Evolutionary conservation across 1,284 basidiomycete genomes (phyloP).

Genomic region (Moniliella sp.): DNA sequence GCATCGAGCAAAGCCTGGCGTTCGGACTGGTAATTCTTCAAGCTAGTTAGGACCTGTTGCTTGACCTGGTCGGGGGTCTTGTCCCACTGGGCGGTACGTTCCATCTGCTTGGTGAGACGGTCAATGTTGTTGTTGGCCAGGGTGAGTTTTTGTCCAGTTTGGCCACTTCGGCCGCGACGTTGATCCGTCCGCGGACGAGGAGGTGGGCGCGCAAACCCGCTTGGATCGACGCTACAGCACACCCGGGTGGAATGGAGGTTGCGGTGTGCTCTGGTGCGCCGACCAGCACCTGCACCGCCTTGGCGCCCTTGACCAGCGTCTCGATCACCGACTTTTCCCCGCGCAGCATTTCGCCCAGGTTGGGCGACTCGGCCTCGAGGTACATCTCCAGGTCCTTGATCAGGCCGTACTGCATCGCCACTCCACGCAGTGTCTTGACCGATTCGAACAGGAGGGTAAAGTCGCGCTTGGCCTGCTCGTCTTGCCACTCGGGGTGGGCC

Average conservation of each 20-base stretch:
- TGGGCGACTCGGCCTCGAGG: conserved; percentile 49
- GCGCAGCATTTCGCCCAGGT: conserved; percentile 38
- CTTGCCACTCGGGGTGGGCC: conserved; percentile 5
- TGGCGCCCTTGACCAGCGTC: conserved; percentile 72
- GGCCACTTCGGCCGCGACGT: conserved; percentile 22
- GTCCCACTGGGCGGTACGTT: too few species aligned
- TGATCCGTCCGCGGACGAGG: conserved; percentile 20
- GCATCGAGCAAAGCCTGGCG: too few species aligned
- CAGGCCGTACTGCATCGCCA: conserved; percentile 74
- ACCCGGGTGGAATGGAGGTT: conserved; percentile 57
- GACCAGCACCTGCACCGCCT: conserved; percentile 47
- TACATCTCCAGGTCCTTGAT: conserved; percentile 68
- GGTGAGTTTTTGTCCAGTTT: conserved; percentile 29
- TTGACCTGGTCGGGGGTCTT: too few species aligned
- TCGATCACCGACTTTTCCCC: conserved; percentile 54
- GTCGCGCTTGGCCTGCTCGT: conserved; percentile 43
- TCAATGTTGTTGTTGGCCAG: too few species aligned
- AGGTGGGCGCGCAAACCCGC: conserved; percentile 16
- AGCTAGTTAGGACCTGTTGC: too few species aligned
- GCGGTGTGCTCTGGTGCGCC: conserved; percentile 32
- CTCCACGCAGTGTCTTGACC: conserved; percentile 57
- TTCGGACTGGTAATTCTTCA: too few species aligned
- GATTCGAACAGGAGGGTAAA: conserved; percentile 61
- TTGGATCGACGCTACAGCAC: conserved; percentile 48
- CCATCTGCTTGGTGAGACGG: too few species aligned